Evolutionary conservation across 306 rosid genomes (phyloP), one percentile per base, ranked within the genome.

Genomic region (Inga oerstediana): DNA sequence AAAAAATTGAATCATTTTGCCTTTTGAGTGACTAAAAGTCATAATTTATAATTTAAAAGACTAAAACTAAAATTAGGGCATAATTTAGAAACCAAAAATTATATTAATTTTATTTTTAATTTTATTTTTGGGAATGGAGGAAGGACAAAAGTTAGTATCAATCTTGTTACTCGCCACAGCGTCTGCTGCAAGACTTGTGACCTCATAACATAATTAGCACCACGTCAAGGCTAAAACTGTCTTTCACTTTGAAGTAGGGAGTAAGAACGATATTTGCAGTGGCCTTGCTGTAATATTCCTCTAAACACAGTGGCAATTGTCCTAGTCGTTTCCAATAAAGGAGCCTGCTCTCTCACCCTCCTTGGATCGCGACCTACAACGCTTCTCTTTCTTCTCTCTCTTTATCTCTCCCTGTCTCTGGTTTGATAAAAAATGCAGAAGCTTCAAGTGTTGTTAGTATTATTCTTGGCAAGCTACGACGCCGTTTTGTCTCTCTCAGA

Each of bases 221-320:
- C n/a, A 51, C 15, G 8, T 16, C 43, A 39, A 39, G 43, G 43
- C 43, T 51, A 13, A 4, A 15, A 51, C 15, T 49, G 19, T 65
- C 34, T 56, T 73, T 83, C 65, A 72, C 22, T 14, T 39, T 71
- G 44, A 39, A 49, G 76, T 9, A 48, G 4, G 54, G 11, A 14
- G 48, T 27, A 27, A 27, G 51, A 1, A 72, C 3, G 8, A 79
- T 65, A 43, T 11, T 76, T 80, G 22, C n/a, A 58, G 85, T 91
- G 92, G 87, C 83, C 83, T 52, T 59, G 72, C 17, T 69, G 94
- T 91, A 79, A 52, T 87, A 86, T 72, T 27, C 9, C 14, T 2
- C 35, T 11, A 77, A 81, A 58, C 0, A 20, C 54, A 64, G 84
- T 77, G 92, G 86, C 80, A 22, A 71, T 86, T 54, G 32, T 52